These are phyloP conservation scores for Metarhizium brunneum DNA, from an alignment of 2,329 filamentous ascomycete species.

Conservation along the genomic window DNA sequence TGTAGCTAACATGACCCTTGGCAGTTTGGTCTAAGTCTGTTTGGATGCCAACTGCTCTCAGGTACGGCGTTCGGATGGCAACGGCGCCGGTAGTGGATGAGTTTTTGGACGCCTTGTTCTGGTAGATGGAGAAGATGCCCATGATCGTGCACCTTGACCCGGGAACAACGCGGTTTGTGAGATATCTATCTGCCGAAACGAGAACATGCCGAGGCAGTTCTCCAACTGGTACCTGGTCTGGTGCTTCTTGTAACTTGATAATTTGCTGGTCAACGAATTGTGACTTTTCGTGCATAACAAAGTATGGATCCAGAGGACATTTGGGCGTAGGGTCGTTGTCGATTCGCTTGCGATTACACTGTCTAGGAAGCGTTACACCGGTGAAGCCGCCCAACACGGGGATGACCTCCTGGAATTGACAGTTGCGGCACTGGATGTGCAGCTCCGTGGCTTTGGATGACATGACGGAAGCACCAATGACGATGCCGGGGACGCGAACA, in stretches of 20 bases:
- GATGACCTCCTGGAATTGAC: conserved; percentile 61
- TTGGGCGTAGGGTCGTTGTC: conserved; percentile 60
- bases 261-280: conserved; percentile 97
- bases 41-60: conserved; percentile 85
- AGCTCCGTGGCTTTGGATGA: conserved; percentile 90
- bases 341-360: conserved; percentile 56
- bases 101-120: conserved; percentile 79
- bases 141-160: conserved; percentile 91
- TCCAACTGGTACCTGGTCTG: conserved; percentile 93
- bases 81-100: conserved; percentile 68
- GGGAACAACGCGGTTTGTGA: conserved; percentile 91
- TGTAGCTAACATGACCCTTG: conserved; percentile 76
- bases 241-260: conserved; percentile 94
- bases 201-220: conserved; percentile 91
- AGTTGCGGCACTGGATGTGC: conserved; percentile 81
- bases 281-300: conserved; percentile 88
- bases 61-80: conserved; percentile 89
- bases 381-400: conserved; percentile 78
- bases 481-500: conserved; percentile 94
- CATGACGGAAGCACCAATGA: conserved; percentile 93
- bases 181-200: conserved; percentile 90
- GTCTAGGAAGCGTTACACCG: conserved; percentile 73
- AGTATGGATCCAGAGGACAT: conserved; percentile 92
- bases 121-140: conserved; percentile 97
- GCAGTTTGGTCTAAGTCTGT: conserved; percentile 83